Evolutionary conservation across 202 grass and related monocot genomes (phyloP), one percentile per base, ranked within the genome.

Genomic region (Saccharum hybrid): DNA sequence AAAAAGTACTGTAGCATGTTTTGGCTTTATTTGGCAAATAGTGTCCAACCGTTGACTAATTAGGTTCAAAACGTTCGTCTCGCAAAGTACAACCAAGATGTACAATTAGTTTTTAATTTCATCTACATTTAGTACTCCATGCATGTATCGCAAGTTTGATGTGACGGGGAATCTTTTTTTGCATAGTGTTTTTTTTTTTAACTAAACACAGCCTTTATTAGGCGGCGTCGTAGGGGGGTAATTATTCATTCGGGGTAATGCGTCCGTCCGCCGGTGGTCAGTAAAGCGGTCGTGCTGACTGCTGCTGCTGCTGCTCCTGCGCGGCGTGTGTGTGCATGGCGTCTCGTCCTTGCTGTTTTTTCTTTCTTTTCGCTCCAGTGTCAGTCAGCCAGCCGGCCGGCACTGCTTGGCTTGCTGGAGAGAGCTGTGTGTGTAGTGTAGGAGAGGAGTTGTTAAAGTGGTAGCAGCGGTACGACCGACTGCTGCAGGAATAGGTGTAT

Each of bases 201-300:
- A n/a, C n/a, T n/a, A n/a, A n/a, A n/a, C n/a, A n/a, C n/a, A n/a
- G n/a, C n/a, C 78, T 82, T 87, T 87, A 78, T 76, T 86, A 81
- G 63, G 70, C 76, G 64, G 15, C 52, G 30, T 51, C 71, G 37
- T 23, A 78, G 66, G 31, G 69, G 21, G 30, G 74, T 78, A 52
- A 82, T 72, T 83, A 83, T 88, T 66, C 66, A 83, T 88, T 66
- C 66, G 74, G 8, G 4, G 43, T 72, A 77, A 87, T 77, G 85
- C 79, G 40, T 45, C 8, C 11, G 39, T 40, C 36, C 43, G 11
- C 11, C 43, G 42, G 70, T 26, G 49, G 83, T 14, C 83, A 79
- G 68, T 80, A 64, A 26, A 76, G 82, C 21, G 33, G 62, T 73
- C 70, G 70, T 33, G 61, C 34, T 65, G 28, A 68, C 66, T 75